phyloP scores from a whole-genome alignment of 352 stramenopile species.

The Poterioochromonas sp. region DNA sequence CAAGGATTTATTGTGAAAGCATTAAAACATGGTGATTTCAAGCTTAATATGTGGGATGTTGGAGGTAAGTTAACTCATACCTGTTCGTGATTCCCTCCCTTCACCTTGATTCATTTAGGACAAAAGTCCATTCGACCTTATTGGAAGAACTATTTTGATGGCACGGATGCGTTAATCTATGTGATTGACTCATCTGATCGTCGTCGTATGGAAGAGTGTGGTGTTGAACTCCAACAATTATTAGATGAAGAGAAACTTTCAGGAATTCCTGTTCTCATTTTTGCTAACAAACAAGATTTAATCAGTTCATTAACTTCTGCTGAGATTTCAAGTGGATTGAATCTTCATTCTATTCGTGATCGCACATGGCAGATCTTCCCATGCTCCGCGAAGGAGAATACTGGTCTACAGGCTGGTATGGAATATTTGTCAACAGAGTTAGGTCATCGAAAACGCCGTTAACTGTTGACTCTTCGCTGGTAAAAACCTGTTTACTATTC shows the following conservation, averaged over 20 bases:
- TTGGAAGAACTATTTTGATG: slow-evolving; percentile 95
- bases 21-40: slow-evolving; percentile 82
- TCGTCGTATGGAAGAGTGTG: slow-evolving; percentile 69
- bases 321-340: slow-evolving; percentile 67
- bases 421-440: too few relatives aligned
- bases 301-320: slow-evolving; percentile 71
- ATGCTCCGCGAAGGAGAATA: slow-evolving; percentile 72
- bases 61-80: slow-evolving; percentile 55
- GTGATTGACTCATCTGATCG: slow-evolving; percentile 85
- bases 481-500: too few relatives aligned
- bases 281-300: slow-evolving; percentile 91
- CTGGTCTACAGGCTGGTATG: slow-evolving; percentile 74
- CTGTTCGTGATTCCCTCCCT: background rate
- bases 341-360: slow-evolving; percentile 72
- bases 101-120: slow-evolving; percentile 34
- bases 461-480: too few relatives aligned
- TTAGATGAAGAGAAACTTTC: slow-evolving; percentile 68
- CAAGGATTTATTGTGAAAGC: slow-evolving; percentile 89
- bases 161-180: slow-evolving; percentile 81
- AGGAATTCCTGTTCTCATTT: slow-evolving; percentile 82
- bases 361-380: slow-evolving; percentile 76
- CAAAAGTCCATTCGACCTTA: slow-evolving; percentile 92
- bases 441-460: too few relatives aligned
- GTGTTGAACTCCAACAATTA: background rate
- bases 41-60: slow-evolving; percentile 95